A percentile compares a stretch with the other conserved stretches of the same genome.
These are phyloP conservation scores for Niebla homalea DNA, from an alignment of 495 filamentous ascomycete species.

Conservation along the genomic window DNA sequence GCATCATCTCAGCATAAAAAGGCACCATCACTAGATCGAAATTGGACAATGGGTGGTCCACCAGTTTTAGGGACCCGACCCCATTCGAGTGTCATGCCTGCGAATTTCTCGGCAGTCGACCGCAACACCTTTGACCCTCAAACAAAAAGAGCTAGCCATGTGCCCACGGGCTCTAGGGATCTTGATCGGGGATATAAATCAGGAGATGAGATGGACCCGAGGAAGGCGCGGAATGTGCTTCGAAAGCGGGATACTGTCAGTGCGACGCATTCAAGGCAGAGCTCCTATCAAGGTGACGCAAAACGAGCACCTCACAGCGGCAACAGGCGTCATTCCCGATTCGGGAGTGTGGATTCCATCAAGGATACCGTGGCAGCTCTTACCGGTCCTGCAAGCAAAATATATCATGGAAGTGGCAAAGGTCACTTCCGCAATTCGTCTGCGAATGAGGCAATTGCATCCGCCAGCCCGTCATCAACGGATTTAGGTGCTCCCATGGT, in stretches of 20 bases:
- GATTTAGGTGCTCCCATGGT: constrained; percentile 28
- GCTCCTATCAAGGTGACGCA: constrained; percentile 63
- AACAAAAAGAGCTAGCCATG: constrained; percentile 6
- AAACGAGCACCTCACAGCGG: constrained; percentile 36
- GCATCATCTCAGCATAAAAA: constrained; percentile 47
- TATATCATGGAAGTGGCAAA: constrained; percentile 46
- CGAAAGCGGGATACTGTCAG: constrained; percentile 59
- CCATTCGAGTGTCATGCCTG: constrained; percentile 17
- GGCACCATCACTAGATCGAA: constrained; percentile 75
- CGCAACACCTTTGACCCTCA: constrained; percentile 13
- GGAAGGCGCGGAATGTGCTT: constrained; percentile 56
- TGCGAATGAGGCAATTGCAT: constrained; percentile 22
- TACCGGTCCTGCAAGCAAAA: constrained; percentile 32
- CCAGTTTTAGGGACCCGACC: constrained; percentile 9
- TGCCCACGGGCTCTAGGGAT: constrained; percentile 31
- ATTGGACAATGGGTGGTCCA: constrained; percentile 66
- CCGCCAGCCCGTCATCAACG: constrained; percentile 20
- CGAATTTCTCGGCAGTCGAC: constrained; percentile 25
- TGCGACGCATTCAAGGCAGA: constrained; percentile 44
- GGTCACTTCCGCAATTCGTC: constrained; percentile 35
- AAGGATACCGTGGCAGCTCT: constrained; percentile 28
- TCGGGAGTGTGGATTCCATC: constrained; percentile 56
- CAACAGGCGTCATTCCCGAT: constrained; percentile 60
- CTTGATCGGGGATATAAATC: constrained; percentile 92
- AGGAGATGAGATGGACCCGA: constrained; percentile 67